Evolutionary conservation across 139 green algal genomes (phyloP).

Genomic region (Micromonas commoda): DNA sequence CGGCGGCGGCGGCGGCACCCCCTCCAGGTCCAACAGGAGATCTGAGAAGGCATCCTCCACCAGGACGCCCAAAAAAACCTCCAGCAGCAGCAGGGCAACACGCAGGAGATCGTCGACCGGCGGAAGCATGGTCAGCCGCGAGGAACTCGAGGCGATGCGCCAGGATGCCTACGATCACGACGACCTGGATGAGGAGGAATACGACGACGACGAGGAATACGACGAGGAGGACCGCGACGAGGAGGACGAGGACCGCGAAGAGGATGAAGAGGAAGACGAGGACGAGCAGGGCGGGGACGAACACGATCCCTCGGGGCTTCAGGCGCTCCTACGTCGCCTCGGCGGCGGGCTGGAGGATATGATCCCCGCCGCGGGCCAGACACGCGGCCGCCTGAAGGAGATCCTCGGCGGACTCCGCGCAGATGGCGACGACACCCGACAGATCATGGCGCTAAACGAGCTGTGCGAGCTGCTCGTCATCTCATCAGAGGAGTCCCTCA

Average conservation of each 20-base stretch:
- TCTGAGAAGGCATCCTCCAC: neutral
- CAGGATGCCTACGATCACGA: constrained; percentile 10
- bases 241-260: constrained; percentile 20
- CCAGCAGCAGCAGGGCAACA: neutral
- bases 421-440: constrained; percentile 65
- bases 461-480: constrained; percentile 89
- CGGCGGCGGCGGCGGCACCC: neutral
- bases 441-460: constrained; percentile 72
- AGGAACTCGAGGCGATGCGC: neutral
- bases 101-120: neutral
- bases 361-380: constrained; percentile 42
- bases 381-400: constrained; percentile 51
- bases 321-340: constrained; percentile 72
- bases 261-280: constrained; percentile 17
- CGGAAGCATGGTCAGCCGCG: too few relatives aligned
- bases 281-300: constrained; percentile 10
- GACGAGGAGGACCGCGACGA: constrained; percentile 26
- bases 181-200: constrained; percentile 4
- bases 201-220: constrained; percentile 16
- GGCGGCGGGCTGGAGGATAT: constrained; percentile 69
- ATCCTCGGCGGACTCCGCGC: constrained; percentile 66
- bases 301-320: constrained; percentile 31
- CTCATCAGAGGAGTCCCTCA: constrained; percentile 75
- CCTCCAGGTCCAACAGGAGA: neutral
- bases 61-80: neutral